Evolutionary conservation across 257 asterid species (phyloP).

Genomic region (Solanum lignicaule): DNA sequence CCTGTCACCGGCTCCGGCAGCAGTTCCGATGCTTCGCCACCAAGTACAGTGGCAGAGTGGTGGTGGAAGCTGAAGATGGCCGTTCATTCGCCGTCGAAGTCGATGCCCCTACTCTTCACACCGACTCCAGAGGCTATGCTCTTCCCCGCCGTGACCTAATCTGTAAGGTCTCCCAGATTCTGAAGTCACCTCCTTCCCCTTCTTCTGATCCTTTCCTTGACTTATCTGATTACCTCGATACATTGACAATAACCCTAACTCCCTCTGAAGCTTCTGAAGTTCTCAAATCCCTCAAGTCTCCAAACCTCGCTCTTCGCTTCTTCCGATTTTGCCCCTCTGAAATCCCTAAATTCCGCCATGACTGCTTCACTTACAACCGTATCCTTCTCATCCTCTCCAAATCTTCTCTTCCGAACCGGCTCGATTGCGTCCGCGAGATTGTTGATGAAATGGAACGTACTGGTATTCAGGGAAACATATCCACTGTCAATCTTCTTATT

Average conservation of each 20-base stretch:
- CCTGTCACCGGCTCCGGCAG: slow-evolving; percentile 14
- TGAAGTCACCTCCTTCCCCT: slow-evolving; percentile 42
- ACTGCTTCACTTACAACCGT: slow-evolving; percentile 73
- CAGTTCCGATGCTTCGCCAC: slow-evolving; percentile 58
- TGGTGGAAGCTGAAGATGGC: slow-evolving; percentile 41
- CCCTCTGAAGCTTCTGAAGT: slow-evolving; percentile 70
- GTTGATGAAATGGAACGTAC: slow-evolving; percentile 27
- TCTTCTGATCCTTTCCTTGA: slow-evolving; percentile 58
- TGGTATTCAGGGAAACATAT: slow-evolving; percentile 45
- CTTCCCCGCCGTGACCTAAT: slow-evolving; percentile 90
- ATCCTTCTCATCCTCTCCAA: slow-evolving; percentile 56
- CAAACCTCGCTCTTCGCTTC: slow-evolving; percentile 54
- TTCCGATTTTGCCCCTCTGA: slow-evolving; percentile 66
- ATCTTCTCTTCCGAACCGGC: slow-evolving; percentile 33
- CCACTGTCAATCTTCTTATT: slow-evolving; percentile 71
- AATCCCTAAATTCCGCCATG: slow-evolving; percentile 58
- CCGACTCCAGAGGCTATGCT: slow-evolving; percentile 80
- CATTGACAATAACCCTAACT: slow-evolving; percentile 39
- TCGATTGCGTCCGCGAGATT: slow-evolving; percentile 34
- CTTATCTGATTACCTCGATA: slow-evolving; percentile 41
- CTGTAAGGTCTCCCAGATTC: slow-evolving; percentile 51
- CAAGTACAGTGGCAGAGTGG: slow-evolving; percentile 68
- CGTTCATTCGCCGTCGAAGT: slow-evolving; percentile 66
- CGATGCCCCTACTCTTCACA: slow-evolving; percentile 27
- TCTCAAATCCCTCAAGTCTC: slow-evolving; percentile 60